Percentiles rank a stretch among this genome's conserved stretches.
These are phyloP conservation scores for Plasmodium gallinaceum DNA, from an alignment of 169 alveolate genomes.

Conservation along the genomic window DNA sequence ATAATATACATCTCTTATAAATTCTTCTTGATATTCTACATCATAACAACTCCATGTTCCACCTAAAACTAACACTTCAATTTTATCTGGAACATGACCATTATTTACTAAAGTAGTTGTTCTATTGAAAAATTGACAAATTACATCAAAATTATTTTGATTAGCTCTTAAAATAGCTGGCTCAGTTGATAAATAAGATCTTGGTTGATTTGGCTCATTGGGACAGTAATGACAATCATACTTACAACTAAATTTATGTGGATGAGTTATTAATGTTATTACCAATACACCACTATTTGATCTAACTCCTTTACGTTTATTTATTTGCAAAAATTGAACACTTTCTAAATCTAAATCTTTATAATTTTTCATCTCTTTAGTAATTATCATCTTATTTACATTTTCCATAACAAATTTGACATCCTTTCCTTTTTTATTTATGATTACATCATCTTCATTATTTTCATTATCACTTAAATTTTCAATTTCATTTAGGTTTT, in stretches of 20 bases:
- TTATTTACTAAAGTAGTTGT: slow-evolving; percentile 92
- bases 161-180: slow-evolving; percentile 96
- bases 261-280: slow-evolving; percentile 95
- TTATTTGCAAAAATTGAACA: slow-evolving; percentile 82
- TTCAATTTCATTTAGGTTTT: neutral
- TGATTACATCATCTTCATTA: slow-evolving; percentile 21
- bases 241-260: slow-evolving; percentile 94
- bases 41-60: slow-evolving; percentile 97
- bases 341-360: slow-evolving; percentile 76
- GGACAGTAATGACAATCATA: slow-evolving; percentile 95
- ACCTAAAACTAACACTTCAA: slow-evolving; percentile 94
- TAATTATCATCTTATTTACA: slow-evolving; percentile 68
- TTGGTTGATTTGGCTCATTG: slow-evolving; percentile 96
- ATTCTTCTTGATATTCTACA: slow-evolving; percentile 91
- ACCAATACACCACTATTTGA: slow-evolving; percentile 94
- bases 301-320: slow-evolving; percentile 89
- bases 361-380: slow-evolving; percentile 73
- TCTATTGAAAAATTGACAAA: slow-evolving; percentile 93
- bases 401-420: slow-evolving; percentile 60
- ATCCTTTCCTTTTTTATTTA: slow-evolving; percentile 66
- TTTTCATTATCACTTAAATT: neutral
- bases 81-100: slow-evolving; percentile 94
- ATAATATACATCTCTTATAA: slow-evolving; percentile 93
- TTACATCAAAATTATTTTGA: slow-evolving; percentile 93
- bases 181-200: slow-evolving; percentile 95